These are phyloP conservation scores for Babesia divergens DNA, from an alignment of 169 alveolate genomes.

Conservation along the genomic window DNA sequence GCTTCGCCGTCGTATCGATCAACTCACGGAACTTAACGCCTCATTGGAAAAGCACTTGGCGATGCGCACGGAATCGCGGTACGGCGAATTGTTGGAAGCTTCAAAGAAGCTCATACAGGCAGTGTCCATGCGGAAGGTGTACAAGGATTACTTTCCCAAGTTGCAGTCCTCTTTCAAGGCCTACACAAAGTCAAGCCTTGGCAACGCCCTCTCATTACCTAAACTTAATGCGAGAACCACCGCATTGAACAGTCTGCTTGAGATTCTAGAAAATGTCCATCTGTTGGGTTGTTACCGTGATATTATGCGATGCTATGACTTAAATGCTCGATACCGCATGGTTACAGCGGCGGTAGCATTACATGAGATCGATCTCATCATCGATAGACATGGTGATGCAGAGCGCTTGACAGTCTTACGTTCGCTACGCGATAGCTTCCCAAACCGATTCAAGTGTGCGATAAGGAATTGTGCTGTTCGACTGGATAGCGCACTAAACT, in stretches of 20 bases:
- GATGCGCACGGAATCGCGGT: constrained; percentile 27
- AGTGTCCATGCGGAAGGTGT: background rate
- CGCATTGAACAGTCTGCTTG: background rate
- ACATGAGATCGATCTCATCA: background rate
- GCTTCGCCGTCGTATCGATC: constrained; percentile 28
- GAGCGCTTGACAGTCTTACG: background rate
- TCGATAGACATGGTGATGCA: background rate
- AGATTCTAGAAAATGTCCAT: background rate
- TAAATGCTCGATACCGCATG: constrained; percentile 2
- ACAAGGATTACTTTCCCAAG: background rate
- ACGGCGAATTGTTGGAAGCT: constrained; percentile 18
- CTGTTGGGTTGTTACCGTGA: background rate
- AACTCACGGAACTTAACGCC: background rate
- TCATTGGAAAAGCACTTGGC: constrained; percentile 48
- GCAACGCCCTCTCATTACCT: constrained; percentile 4
- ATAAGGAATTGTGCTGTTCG: background rate
- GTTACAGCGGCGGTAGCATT: constrained; percentile 24
- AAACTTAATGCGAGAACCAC: background rate
- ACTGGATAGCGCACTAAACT: background rate
- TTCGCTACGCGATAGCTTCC: background rate
- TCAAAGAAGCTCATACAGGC: background rate
- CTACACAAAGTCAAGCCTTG: constrained; percentile 29
- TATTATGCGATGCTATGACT: background rate
- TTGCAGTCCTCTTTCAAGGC: constrained; percentile 26
- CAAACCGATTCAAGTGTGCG: constrained; percentile 4